phyloP scores from a whole-genome alignment of 768 basidiomycete species.

The Lanmaoa rubissima region DNA sequence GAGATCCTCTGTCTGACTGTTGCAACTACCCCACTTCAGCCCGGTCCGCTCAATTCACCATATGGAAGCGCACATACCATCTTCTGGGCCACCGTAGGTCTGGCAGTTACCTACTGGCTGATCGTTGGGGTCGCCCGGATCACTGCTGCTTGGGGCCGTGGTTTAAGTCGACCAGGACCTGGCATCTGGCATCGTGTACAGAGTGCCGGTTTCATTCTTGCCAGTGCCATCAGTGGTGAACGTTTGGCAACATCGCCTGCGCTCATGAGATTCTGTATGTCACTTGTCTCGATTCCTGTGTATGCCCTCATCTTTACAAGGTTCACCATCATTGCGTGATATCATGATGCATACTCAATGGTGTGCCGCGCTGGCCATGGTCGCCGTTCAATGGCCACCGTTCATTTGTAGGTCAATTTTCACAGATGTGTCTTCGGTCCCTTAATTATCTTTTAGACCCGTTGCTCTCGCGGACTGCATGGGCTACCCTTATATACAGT shows the following conservation, averaged over 20 bases:
- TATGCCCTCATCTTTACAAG: constrained; percentile 38
- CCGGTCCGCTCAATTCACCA: constrained; percentile 48
- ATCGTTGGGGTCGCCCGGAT: constrained; percentile 79
- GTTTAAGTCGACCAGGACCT: constrained; percentile 51
- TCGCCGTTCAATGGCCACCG: constrained; percentile 92
- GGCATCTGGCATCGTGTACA: constrained; percentile 72
- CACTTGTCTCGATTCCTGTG: constrained; percentile 8
- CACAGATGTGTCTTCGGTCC: background rate
- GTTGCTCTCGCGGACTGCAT: constrained; percentile 82
- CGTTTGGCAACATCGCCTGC: constrained; percentile 81
- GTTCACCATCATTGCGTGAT: constrained; percentile 90
- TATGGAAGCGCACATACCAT: constrained; percentile 69
- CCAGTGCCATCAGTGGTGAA: constrained; percentile 92
- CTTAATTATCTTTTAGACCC: constrained; percentile 59
- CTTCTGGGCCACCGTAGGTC: constrained; percentile 70
- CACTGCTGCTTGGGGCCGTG: constrained; percentile 82
- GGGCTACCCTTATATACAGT: constrained; percentile 84
- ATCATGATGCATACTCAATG: constrained; percentile 93
- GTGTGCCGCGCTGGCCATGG: constrained; percentile 85
- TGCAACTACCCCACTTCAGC: constrained; percentile 70
- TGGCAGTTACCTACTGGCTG: constrained; percentile 80
- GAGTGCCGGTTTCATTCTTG: constrained; percentile 83
- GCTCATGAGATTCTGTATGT: constrained; percentile 84
- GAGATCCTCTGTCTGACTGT: constrained; percentile 85
- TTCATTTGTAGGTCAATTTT: constrained; percentile 70